These are phyloP conservation scores for Lachancea dasiensis DNA, from an alignment of 805 yeast species.

Conservation along the genomic window DNA sequence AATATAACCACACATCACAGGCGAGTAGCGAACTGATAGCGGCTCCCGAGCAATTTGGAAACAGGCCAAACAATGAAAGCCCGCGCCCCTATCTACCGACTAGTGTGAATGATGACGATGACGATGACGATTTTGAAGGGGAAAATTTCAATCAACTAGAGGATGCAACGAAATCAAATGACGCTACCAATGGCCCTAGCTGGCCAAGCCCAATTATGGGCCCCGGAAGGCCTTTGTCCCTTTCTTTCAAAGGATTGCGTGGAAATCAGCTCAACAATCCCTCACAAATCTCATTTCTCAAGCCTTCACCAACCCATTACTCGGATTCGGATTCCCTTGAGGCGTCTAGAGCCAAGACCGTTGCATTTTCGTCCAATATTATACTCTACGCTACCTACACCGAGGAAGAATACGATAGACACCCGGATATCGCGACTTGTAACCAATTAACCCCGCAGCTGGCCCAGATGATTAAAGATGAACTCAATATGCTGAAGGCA, in stretches of 20 bases:
- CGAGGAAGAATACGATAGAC: slow-evolving; percentile 82
- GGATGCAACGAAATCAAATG: slow-evolving; percentile 10
- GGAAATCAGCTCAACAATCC: slow-evolving; percentile 47
- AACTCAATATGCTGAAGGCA: slow-evolving; percentile 70
- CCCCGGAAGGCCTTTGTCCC: slow-evolving; percentile 34
- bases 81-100: too few relatives aligned
- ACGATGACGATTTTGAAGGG: slow-evolving; percentile 24
- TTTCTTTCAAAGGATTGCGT: slow-evolving; percentile 56
- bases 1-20: neutral
- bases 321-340: neutral
- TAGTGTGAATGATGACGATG: too few relatives aligned
- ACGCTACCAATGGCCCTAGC: slow-evolving; percentile 17
- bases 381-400: slow-evolving; percentile 80
- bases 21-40: neutral
- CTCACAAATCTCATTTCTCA: neutral
- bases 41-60: too few relatives aligned
- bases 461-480: slow-evolving; percentile 82
- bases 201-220: slow-evolving; percentile 11
- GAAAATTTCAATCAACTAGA: slow-evolving; percentile 23
- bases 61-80: too few relatives aligned
- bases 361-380: slow-evolving; percentile 73
- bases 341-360: slow-evolving; percentile 21
- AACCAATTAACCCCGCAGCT: slow-evolving; percentile 80
- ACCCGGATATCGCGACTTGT: slow-evolving; percentile 89
- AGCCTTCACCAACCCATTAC: slow-evolving; percentile 4